Percentiles rank a stretch among this genome's conserved stretches.
These are phyloP conservation scores for Fusarium sulawesiense DNA, from an alignment of 2,329 filamentous ascomycete genomes.

Conservation along the genomic window DNA sequence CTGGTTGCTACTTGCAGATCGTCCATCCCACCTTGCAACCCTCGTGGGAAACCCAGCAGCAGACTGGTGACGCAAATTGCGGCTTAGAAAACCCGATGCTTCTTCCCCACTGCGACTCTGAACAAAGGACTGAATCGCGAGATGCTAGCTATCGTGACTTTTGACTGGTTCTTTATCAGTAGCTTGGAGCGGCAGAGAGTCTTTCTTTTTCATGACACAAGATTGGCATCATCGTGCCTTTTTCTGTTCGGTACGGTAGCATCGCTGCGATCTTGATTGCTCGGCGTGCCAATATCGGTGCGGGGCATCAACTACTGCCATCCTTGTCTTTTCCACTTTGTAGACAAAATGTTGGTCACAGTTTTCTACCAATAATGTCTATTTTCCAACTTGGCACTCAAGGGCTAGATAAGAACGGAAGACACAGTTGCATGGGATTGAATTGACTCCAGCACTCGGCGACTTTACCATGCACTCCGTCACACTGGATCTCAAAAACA, in stretches of 20 bases:
- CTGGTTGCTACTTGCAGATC: conserved; percentile 46
- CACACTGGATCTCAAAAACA: conserved; percentile 24
- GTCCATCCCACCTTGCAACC: conserved; percentile 40
- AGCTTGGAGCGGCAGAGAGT: conserved; percentile 26
- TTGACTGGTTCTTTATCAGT: conserved; percentile 24
- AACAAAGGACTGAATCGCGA: conserved; percentile 12
- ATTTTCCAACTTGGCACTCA: background rate
- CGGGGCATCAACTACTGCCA: conserved; percentile 38
- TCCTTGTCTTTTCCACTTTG: conserved; percentile 38
- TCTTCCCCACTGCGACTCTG: conserved; percentile 17
- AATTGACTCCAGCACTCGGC: background rate
- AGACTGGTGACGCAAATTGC: conserved; percentile 41
- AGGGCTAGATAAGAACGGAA: background rate
- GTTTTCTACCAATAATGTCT: conserved; percentile 5
- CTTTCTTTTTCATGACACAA: conserved; percentile 43
- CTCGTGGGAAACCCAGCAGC: conserved; percentile 30
- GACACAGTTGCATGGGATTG: background rate
- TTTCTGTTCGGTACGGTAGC: conserved; percentile 29
- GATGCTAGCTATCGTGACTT: conserved; percentile 13
- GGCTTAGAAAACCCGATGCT: conserved; percentile 20
- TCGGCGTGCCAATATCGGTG: conserved; percentile 40
- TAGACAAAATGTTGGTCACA: conserved; percentile 8
- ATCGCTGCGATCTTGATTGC: conserved; percentile 32
- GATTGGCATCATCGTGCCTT: conserved; percentile 43
- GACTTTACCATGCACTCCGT: conserved; percentile 16